phyloP scores from a whole-genome alignment of 1,284 basidiomycete species.

The Trichosporon coremiiforme region DNA sequence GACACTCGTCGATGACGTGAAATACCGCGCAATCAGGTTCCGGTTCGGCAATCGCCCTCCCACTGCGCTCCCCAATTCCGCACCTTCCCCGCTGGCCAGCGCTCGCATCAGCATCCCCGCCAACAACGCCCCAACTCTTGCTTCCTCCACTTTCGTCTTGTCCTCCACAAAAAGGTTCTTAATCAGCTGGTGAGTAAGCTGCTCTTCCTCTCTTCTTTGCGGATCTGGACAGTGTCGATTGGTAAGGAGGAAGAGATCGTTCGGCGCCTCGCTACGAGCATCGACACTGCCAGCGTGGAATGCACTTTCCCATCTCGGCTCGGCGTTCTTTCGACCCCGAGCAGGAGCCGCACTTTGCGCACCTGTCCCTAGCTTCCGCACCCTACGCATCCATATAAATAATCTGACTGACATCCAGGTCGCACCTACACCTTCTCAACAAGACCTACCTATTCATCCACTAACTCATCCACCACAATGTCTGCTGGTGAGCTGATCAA shows the following conservation, averaged over 20 bases:
- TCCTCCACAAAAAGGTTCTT: not conserved
- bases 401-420: constrained; percentile 4
- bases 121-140: not conserved
- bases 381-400: constrained; percentile 10
- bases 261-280: too few relatives aligned
- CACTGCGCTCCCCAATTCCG: constrained; percentile 2
- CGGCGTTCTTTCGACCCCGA: not conserved
- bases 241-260: too few relatives aligned
- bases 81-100: not conserved
- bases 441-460: not conserved
- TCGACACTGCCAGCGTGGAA: not conserved
- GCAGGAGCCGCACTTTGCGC: not conserved
- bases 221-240: too few relatives aligned
- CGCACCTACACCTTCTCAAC: not conserved
- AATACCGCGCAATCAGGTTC: constrained; percentile 7
- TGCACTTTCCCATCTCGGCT: constrained; percentile 2
- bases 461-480: not conserved
- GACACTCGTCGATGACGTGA: not conserved
- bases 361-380: not conserved
- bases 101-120: not conserved
- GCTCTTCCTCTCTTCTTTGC: not conserved
- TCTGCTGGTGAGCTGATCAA: not conserved
- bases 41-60: constrained; percentile 1
- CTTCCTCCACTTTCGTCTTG: not conserved
- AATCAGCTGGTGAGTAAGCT: not conserved